A percentile compares a stretch with the other conserved stretches of the same genome.
These are phyloP conservation scores for Pythium phragmiticola DNA, from an alignment of 352 stramenopile species.

Conservation along the genomic window DNA sequence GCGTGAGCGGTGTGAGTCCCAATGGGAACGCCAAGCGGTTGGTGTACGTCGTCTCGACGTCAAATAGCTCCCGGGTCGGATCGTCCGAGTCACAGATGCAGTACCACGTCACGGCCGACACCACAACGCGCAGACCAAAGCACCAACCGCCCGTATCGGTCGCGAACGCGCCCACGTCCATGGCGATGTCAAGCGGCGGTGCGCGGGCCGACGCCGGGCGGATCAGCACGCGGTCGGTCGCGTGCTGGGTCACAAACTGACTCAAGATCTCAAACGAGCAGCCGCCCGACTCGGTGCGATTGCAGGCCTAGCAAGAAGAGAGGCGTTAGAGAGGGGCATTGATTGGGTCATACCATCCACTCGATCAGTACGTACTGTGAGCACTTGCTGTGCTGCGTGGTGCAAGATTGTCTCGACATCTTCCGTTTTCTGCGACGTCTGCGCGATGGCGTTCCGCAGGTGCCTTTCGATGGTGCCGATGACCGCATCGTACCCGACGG, in stretches of 20 bases:
- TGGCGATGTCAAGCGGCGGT: slow-evolving; percentile 46
- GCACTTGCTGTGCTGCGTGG: slow-evolving; percentile 36
- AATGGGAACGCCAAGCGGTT: slow-evolving; percentile 65
- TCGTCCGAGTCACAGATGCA: slow-evolving; percentile 67
- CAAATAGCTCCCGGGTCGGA: slow-evolving; percentile 55
- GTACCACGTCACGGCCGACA: slow-evolving; percentile 66
- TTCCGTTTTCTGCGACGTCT: slow-evolving; percentile 13
- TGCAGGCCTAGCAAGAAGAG: slow-evolving; percentile 44
- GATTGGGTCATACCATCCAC: not conserved
- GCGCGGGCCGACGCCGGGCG: slow-evolving; percentile 64
- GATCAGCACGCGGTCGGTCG: slow-evolving; percentile 57
- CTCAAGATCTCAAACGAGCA: slow-evolving; percentile 68
- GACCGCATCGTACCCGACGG: slow-evolving; percentile 59
- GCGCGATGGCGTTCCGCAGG: slow-evolving; percentile 39
- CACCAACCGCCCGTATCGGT: slow-evolving; percentile 33
- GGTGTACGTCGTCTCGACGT: slow-evolving; percentile 54
- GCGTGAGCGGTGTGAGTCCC: slow-evolving; percentile 52
- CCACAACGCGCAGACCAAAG: slow-evolving; percentile 56
- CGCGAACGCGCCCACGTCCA: slow-evolving; percentile 59
- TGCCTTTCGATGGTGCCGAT: slow-evolving; percentile 46
- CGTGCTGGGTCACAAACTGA: slow-evolving; percentile 52
- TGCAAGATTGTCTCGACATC: slow-evolving; percentile 11
- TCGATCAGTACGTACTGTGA: slow-evolving; percentile 28
- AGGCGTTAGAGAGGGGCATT: not conserved
- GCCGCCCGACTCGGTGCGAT: slow-evolving; percentile 76